phyloP scores from a whole-genome alignment of 305 asterid genomes.

The Euphrasia arctica region DNA sequence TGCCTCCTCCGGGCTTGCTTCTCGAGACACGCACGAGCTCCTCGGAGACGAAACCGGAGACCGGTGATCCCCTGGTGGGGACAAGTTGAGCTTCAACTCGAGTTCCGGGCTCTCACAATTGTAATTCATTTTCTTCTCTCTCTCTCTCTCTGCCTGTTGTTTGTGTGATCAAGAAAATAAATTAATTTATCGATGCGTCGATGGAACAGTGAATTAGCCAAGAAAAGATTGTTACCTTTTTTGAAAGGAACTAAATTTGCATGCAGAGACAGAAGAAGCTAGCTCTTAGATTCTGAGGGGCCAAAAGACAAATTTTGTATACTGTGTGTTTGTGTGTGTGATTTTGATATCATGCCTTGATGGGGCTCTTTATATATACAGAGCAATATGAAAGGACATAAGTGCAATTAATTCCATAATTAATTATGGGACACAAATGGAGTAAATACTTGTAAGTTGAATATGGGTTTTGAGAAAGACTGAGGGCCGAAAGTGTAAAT shows the following conservation, averaged over 20 bases:
- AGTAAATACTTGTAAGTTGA: conserved; percentile 27
- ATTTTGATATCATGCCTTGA: conserved; percentile 11
- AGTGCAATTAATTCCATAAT: conserved; percentile 28
- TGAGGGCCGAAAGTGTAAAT: conserved; percentile 10
- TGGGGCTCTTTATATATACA: conserved; percentile 19
- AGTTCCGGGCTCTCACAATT: conserved; percentile 36
- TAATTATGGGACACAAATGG: conserved; percentile 26
- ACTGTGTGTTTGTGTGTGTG: not conserved
- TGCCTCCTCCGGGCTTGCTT: conserved; percentile 33
- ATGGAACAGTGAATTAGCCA: conserved; percentile 5
- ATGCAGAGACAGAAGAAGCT: conserved; percentile 4
- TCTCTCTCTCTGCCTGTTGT: not conserved
- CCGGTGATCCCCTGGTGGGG: conserved; percentile 39
- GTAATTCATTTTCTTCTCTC: conserved; percentile 26
- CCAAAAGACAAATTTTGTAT: not conserved
- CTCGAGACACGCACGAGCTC: conserved; percentile 39
- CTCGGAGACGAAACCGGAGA: conserved; percentile 35
- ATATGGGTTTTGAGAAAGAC: conserved; percentile 24
- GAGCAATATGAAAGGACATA: conserved; percentile 13
- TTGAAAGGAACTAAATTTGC: conserved; percentile 8
- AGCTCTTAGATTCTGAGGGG: conserved; percentile 15
- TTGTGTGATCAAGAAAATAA: not conserved
- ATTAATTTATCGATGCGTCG: not conserved
- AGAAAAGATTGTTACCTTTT: conserved; percentile 22
- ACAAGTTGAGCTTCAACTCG: conserved; percentile 44